Evolutionary conservation across 2,329 filamentous ascomycete genomes (phyloP).

Genomic region (Ceratocystis destructans): DNA sequence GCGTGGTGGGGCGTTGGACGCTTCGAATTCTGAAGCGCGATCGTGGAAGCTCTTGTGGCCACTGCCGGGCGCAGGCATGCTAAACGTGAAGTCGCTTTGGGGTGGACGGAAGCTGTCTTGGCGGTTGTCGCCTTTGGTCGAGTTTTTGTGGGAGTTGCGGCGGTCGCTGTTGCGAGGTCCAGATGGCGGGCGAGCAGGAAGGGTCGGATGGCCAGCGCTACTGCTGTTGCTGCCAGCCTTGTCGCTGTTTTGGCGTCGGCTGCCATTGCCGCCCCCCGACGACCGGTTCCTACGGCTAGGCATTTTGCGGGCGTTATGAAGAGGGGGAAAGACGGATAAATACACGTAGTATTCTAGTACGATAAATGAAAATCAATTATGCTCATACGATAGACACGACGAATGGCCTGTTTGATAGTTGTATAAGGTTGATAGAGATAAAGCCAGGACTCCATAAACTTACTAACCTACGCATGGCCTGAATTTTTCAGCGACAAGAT

Average conservation of each 20-base stretch:
- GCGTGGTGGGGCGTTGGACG: conserved; percentile 15
- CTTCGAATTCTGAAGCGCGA: conserved; percentile 20
- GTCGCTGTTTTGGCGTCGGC: conserved; percentile 30
- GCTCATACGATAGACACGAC: too few relatives aligned
- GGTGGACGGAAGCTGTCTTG: conserved; percentile 24
- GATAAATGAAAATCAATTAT: not conserved
- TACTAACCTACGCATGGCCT: not conserved
- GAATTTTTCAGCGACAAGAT: not conserved
- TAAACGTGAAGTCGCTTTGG: conserved; percentile 43
- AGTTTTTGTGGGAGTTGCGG: not conserved
- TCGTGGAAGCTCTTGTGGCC: conserved; percentile 24
- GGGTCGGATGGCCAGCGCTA: conserved; percentile 25
- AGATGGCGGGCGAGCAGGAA: conserved; percentile 6
- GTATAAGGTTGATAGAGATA: not conserved
- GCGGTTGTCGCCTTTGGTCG: not conserved
- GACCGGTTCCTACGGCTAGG: not conserved
- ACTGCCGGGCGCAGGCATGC: conserved; percentile 36
- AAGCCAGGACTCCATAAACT: not conserved
- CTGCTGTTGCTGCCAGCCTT: conserved; percentile 26
- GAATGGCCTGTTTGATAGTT: not conserved
- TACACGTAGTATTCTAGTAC: not conserved
- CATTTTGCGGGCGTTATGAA: not conserved
- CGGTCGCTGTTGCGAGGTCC: conserved; percentile 8
- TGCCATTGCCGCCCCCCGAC: conserved; percentile 10
- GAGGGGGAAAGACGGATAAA: not conserved